Conservation (phyloP, 192 early-diverging fungal species). For the Coemansia sp. region DNA sequence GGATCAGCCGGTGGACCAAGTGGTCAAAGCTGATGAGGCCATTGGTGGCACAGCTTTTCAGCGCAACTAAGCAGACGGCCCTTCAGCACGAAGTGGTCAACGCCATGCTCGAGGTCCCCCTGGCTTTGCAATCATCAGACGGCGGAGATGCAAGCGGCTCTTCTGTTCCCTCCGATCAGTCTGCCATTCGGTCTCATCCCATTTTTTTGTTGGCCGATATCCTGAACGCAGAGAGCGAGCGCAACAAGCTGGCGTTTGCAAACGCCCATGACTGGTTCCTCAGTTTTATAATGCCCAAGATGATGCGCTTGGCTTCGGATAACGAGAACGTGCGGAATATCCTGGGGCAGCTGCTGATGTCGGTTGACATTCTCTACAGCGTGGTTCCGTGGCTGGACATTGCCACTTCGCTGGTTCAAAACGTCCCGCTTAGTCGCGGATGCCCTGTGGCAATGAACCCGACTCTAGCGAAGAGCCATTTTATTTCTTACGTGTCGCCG, state of each 20-base stretch:
- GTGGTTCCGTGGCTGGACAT: constrained; percentile 44
- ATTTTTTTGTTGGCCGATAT: constrained; percentile 17
- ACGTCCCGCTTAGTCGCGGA: constrained; percentile 30
- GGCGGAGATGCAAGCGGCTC: not conserved
- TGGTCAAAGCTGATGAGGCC: constrained; percentile 17
- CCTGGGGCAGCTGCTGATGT: constrained; percentile 24
- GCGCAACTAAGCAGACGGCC: not conserved
- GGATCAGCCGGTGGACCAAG: constrained; percentile 31
- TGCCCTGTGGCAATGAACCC: constrained; percentile 31
- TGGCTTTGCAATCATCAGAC: not conserved
- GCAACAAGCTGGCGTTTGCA: constrained; percentile 29
- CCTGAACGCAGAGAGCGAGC: constrained; percentile 8
- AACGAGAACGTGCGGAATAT: constrained; percentile 16
- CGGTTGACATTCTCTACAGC: constrained; percentile 21
- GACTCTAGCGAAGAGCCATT: constrained; percentile 26
- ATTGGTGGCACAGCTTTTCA: constrained; percentile 13
- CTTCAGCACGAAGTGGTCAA: constrained; percentile 21
- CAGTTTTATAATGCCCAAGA: constrained; percentile 19
- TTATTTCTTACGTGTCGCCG: constrained; percentile 41
- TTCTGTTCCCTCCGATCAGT: constrained; percentile 16
- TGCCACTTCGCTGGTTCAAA: constrained; percentile 29
- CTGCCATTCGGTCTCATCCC: constrained; percentile 21
- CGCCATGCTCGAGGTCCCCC: constrained; percentile 25
- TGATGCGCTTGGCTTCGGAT: constrained; percentile 13
- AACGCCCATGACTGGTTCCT: constrained; percentile 43